Conservation (phyloP, 2,329 filamentous ascomycete species). For the Zasmidium cellare region DNA sequence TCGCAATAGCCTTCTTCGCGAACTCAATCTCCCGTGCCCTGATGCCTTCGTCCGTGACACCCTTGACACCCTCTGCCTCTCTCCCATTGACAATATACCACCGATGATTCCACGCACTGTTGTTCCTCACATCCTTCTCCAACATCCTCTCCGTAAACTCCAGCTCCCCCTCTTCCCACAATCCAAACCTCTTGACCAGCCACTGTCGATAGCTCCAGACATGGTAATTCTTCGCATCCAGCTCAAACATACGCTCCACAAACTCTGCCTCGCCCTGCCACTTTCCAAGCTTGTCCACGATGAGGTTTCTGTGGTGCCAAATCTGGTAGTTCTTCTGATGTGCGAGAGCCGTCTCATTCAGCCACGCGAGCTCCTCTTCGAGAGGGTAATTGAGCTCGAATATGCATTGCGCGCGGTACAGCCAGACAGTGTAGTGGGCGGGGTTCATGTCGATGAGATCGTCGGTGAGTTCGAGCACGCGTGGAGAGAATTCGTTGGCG, state of each 20-base stretch:
- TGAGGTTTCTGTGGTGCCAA: conserved; percentile 68
- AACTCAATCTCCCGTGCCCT: conserved; percentile 71
- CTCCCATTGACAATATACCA: conserved; percentile 86
- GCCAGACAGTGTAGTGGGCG: conserved; percentile 97
- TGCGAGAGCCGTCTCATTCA: conserved; percentile 77
- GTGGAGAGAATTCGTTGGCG: conserved; percentile 74
- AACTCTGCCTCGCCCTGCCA: conserved; percentile 65
- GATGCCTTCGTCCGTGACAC: conserved; percentile 50
- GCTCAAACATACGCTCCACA: conserved; percentile 73
- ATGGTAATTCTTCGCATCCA: conserved; percentile 96
- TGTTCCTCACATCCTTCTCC: conserved; percentile 82
- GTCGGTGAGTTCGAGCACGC: conserved; percentile 79
- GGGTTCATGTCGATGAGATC: conserved; percentile 92
- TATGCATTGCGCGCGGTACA: conserved; percentile 83
- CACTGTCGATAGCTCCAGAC: conserved; percentile 94
- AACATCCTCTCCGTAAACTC: conserved; percentile 71
- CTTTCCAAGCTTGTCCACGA: conserved; percentile 53
- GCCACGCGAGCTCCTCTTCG: conserved; percentile 75
- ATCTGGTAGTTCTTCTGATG: conserved; percentile 99
- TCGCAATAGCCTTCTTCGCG: conserved; percentile 68
- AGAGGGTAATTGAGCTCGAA: conserved; percentile 66
- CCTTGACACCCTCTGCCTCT: conserved; percentile 36
- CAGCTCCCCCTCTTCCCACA: conserved; percentile 62
- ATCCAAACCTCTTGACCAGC: conserved; percentile 64
- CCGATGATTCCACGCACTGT: conserved; percentile 95